Base-by-base conservation (phyloP, 1,139 yeast genomes). In the Spencermartinsiella ligniputridi region DNA sequence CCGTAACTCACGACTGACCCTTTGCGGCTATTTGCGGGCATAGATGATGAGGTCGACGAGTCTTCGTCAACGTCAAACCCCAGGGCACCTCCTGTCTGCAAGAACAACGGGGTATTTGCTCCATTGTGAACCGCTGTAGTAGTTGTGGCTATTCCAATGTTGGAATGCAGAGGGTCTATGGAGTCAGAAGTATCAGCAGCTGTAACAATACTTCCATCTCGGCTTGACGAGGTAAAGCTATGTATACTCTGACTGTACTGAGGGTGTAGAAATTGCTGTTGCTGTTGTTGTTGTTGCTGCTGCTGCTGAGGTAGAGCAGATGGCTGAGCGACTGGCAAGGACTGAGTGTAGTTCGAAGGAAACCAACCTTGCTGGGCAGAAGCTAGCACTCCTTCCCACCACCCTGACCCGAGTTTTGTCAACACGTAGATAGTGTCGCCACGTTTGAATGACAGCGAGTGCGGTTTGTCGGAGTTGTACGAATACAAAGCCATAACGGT, bases 401-500 rank as follows among this genome's bases (percentile, higher is more conserved):
- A 65, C 13, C 69, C 69, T 3, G 66, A 58, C 33, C 59, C 57
- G 15, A 63, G 57, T 45, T 79, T 83, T 41, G 71, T 67, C 20
- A 86, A 72, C n/a, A 87, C 68, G 46, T 72, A 64, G 55, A 79
- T 74, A 52, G 84, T 66, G 61, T 89, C 96, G 49, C 68, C 68
- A 21, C 52, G 78, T 75, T 30, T 79, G 74, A 58, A 92, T 79
- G 52, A 74, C 76, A 56, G 75, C 71, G 67, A 85, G 88, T 58
- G 79, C 72, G 51, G 82, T 77, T 61, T 92, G 67, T 51, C 78
- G 70, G 67, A 95, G 79, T 46, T 38, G 43, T 59, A n/a, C 89
- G 83, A 21, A 84, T 92, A 66, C 76, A 87, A 6, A 78, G 20
- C 96, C 5, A 52, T 47, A 8, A 58, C 63, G 3, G 53, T 50